These are phyloP conservation scores for Dunaliella sp. DNA, from an alignment of 139 green algal genomes.

Conservation along the genomic window DNA sequence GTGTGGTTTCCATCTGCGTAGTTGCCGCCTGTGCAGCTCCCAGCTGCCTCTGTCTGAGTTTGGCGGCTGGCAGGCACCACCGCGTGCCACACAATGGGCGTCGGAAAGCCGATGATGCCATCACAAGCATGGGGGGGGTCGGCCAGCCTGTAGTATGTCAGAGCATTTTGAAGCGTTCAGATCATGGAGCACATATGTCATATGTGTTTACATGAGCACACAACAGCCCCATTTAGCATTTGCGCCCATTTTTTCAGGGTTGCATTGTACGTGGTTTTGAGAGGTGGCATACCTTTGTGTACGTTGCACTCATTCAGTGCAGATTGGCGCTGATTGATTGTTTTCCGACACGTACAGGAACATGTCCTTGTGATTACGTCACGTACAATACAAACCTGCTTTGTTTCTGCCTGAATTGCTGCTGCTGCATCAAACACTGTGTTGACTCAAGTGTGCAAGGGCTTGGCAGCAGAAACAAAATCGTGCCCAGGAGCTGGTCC, in stretches of 20 bases:
- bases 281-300: neutral
- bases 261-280: neutral
- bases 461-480: too few relatives aligned
- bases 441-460: too few relatives aligned
- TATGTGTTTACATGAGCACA: neutral
- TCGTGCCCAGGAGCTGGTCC: too few relatives aligned
- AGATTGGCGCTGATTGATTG: too few relatives aligned
- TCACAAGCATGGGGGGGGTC: neutral
- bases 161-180: neutral
- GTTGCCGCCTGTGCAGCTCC: neutral
- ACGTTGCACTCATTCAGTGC: too few relatives aligned
- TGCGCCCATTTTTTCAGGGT: too few relatives aligned
- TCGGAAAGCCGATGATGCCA: neutral
- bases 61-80: neutral
- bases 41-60: constrained; percentile 3
- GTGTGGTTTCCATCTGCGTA: too few relatives aligned
- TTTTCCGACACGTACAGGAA: too few relatives aligned
- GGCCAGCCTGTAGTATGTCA: neutral
- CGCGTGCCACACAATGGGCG: neutral
- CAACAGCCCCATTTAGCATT: neutral
- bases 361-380: too few relatives aligned
- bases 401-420: too few relatives aligned
- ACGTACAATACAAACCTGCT: too few relatives aligned
- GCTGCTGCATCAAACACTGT: too few relatives aligned
- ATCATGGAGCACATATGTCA: neutral